Conservation (phyloP, 495 filamentous ascomycete species). For the Penicillium manginii region DNA sequence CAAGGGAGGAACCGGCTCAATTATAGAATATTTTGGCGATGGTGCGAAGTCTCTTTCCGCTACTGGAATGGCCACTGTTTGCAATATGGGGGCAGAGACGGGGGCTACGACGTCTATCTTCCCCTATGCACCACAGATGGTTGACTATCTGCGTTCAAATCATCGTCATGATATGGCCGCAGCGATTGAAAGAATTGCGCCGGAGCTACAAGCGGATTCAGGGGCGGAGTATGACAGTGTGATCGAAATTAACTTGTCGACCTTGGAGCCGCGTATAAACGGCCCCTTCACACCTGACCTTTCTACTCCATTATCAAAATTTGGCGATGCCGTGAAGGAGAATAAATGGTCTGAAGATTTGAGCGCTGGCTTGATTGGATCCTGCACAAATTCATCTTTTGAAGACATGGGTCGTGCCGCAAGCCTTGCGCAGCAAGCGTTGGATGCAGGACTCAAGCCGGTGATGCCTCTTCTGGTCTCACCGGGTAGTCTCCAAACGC, state of each 20-base stretch:
- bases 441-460: neutral
- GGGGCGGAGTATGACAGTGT: conserved; percentile 87
- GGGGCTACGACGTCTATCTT: conserved; percentile 89
- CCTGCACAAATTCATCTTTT: conserved; percentile 71
- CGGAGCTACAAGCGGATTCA: conserved; percentile 55
- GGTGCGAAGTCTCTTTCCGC: conserved; percentile 65
- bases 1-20: conserved; percentile 86
- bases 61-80: conserved; percentile 62
- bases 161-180: conserved; percentile 79
- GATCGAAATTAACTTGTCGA: conserved; percentile 82
- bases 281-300: conserved; percentile 93
- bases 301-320: conserved; percentile 37
- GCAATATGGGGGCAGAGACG: conserved; percentile 78
- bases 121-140: conserved; percentile 83
- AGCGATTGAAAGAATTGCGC: conserved; percentile 70
- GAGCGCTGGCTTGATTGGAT: conserved; percentile 80
- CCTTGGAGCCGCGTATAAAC: conserved; percentile 92
- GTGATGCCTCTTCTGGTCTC: neutral
- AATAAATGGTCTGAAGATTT: conserved; percentile 88
- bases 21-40: conserved; percentile 84
- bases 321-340: neutral
- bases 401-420: neutral
- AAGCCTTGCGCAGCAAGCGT: neutral
- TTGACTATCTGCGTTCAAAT: conserved; percentile 76
- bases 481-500: neutral